Percentiles rank a stretch among this genome's conserved stretches.
These are phyloP conservation scores for Colletotrichum sp. DNA, from an alignment of 2,329 filamentous ascomycete species.

Conservation along the genomic window DNA sequence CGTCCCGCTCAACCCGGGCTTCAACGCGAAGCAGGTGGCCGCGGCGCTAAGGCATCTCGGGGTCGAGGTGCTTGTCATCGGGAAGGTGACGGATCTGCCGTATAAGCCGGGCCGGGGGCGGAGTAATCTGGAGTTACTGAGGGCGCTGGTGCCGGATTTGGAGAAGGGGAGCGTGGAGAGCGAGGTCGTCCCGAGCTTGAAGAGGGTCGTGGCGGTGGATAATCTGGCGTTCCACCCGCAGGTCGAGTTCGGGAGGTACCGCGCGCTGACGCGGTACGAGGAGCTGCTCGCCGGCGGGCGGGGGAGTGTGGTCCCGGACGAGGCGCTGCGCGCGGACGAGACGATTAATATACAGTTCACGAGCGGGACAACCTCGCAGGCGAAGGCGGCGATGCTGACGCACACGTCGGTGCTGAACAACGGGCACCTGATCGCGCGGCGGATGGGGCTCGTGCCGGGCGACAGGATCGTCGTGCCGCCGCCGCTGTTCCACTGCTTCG, in stretches of 20 bases:
- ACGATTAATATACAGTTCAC: constrained; percentile 97
- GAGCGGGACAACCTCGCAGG: constrained; percentile 87
- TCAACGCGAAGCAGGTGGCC: constrained; percentile 79
- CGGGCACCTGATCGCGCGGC: constrained; percentile 79
- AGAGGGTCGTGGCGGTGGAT: constrained; percentile 76
- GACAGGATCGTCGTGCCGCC: constrained; percentile 87
- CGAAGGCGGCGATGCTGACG: constrained; percentile 89
- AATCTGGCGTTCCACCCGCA: constrained; percentile 64
- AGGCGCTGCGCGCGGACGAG: constrained; percentile 64
- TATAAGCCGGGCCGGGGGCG: constrained; percentile 62
- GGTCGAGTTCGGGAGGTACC: constrained; percentile 44
- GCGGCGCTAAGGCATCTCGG: constrained; percentile 79
- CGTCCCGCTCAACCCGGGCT: constrained; percentile 91
- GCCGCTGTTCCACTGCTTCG: constrained; percentile 91
- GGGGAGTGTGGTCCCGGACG: constrained; percentile 44
- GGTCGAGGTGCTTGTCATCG: constrained; percentile 78
- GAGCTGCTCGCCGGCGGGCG: constrained; percentile 40
- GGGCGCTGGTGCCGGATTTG: constrained; percentile 49
- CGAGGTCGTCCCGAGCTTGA: constrained; percentile 69
- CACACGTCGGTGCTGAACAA: constrained; percentile 94
- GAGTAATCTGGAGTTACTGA: constrained; percentile 55
- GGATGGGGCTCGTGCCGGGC: constrained; percentile 78
- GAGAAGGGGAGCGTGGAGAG: constrained; percentile 35
- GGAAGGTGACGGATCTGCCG: constrained; percentile 85
- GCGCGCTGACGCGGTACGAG: constrained; percentile 51